These are phyloP conservation scores for Ganoderma leucocontextum DNA, from an alignment of 1,284 basidiomycete genomes.

Conservation along the genomic window DNA sequence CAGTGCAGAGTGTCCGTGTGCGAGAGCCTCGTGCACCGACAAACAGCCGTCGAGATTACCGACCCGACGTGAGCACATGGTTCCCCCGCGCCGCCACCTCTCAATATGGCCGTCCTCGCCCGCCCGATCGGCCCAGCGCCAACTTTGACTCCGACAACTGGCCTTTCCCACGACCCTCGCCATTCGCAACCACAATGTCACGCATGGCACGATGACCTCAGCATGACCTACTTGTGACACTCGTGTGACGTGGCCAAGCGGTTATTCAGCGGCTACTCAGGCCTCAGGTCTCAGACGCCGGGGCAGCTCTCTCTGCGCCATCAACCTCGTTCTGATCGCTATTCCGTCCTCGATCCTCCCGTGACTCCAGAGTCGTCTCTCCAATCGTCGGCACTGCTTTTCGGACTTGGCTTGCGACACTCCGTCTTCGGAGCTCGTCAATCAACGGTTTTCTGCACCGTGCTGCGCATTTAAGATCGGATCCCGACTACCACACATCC, in stretches of 20 bases:
- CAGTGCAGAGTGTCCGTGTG: background rate
- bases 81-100: conserved; percentile 26
- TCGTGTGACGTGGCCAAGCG: conserved; percentile 5
- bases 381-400: conserved; percentile 26
- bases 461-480: conserved; percentile 3
- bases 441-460: conserved; percentile 4
- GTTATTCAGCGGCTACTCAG: conserved; percentile 5
- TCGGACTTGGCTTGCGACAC: conserved; percentile 21
- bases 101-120: conserved; percentile 21
- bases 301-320: conserved; percentile 22
- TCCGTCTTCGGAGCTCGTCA: conserved; percentile 5
- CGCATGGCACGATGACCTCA: conserved; percentile 2
- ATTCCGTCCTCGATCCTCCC: background rate
- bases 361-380: background rate
- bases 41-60: conserved; percentile 12
- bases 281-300: conserved; percentile 7
- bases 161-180: conserved; percentile 27
- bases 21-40: conserved; percentile 24
- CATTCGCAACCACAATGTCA: conserved; percentile 11
- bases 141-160: conserved; percentile 10
- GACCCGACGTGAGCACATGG: conserved; percentile 28
- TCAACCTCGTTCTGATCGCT: conserved; percentile 30
- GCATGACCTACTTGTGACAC: conserved; percentile 17
- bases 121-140: conserved; percentile 20
- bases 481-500: background rate